Evolutionary conservation across 257 asterid genomes (phyloP), one percentile per base, ranked within the genome.

Genomic region (Agastache rugosa): DNA sequence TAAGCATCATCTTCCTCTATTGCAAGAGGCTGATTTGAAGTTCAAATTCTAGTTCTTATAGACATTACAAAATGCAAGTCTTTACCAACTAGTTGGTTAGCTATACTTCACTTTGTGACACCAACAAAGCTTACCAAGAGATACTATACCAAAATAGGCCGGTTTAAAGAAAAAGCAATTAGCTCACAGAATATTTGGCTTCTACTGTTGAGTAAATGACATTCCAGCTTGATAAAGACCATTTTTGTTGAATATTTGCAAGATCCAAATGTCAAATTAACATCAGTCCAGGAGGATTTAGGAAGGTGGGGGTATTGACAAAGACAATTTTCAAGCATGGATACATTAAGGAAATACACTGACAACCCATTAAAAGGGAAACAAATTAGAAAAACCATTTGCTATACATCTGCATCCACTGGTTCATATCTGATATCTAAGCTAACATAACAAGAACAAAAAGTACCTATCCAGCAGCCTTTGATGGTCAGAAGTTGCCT

Each of bases 401-500:
- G 47, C 19, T 56, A 59, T 14, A 47, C 34, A 42, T 63, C 39
- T 31, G 55, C 25, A 31, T 37, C 20, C 72, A 39, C 50, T 34
- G 10, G 20, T 41, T 61, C 55, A 23, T 19, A 69, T 53, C 42
- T 35, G 56, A 76, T 34, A 70, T 60, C 66, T 50, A 72, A 54
- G 72, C 69, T 54, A 67, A 50, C 29, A 39, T 72, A 45, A 75
- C 65, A 64, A 67, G 69, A 65, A 34, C 51, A 80, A 53, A 53
- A 74, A 67, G 66, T 86, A 95, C 98, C 99, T 95, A 77, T 88
- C 87, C 55, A 85, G 89, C 72, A 95, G 96, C 87, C 99, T 91
- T 84, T 95, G 96, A 83, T 95, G 96, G 72, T 95, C 97, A 76
- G 99, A 89, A 78, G 92, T 95, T 69, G 96, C 97, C 87, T 89